phyloP scores from a whole-genome alignment of 495 filamentous ascomycete genomes.

The Lichenothelia convexa region DNA sequence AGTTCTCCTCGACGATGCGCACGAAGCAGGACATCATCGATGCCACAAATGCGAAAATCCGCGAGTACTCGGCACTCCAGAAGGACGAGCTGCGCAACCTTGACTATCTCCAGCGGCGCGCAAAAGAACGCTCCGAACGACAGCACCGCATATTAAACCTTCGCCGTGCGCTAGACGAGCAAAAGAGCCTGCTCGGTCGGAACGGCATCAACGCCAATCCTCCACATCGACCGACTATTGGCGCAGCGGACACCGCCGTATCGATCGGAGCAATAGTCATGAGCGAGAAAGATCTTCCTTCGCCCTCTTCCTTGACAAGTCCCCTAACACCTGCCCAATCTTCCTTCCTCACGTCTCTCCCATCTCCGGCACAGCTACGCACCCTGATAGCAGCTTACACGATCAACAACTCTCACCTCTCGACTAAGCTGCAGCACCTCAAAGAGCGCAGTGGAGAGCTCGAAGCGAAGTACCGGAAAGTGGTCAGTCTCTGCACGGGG shows the following conservation, averaged over 20 bases:
- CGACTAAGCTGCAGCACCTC: conserved; percentile 29
- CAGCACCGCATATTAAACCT: conserved; percentile 45
- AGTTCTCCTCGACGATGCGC: conserved; percentile 56
- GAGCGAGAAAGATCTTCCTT: no score
- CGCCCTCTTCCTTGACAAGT: no score
- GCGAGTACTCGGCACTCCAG: conserved; percentile 58
- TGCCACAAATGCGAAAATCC: conserved; percentile 53
- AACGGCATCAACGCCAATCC: no score
- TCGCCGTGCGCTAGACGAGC: no score
- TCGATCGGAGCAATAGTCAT: no score
- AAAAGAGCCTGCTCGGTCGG: no score
- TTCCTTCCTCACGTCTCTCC: conserved; percentile 16
- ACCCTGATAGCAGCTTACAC: conserved; percentile 29
- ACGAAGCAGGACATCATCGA: conserved; percentile 71
- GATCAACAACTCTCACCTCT: conserved; percentile 26
- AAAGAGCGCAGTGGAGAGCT: conserved; percentile 44
- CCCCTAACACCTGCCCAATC: no score
- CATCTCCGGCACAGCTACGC: conserved; percentile 14
- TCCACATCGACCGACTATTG: no score
- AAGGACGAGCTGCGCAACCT: conserved; percentile 59
- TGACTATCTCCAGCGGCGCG: conserved; percentile 35
- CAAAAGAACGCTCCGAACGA: conserved; percentile 37
- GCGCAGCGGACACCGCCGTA: no score
- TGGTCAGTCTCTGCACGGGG: conserved; percentile 51
- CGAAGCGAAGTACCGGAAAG: conserved; percentile 48